Evolutionary conservation across 768 basidiomycete species (phyloP), one percentile per base, ranked within the genome.

Genomic region (Phlegmacium glaucopus): DNA sequence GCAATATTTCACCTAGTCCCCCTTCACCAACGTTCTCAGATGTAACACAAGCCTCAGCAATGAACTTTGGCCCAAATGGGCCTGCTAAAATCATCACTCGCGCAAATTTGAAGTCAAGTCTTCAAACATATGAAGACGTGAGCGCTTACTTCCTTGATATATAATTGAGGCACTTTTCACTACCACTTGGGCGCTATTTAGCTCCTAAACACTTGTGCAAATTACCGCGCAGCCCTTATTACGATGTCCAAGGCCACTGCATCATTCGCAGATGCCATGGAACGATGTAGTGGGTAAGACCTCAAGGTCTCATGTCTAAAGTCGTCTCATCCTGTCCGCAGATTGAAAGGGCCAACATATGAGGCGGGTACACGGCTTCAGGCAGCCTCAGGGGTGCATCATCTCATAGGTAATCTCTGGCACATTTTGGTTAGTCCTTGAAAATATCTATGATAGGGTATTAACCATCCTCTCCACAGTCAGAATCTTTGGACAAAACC

Each of bases 381-480:
- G 59, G 92, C 90, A 25, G 83, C 89, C 22, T 84, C 88, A 15
- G 94, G 94, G 4, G 69, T 97, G 37, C 91, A 95, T 64, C 89
- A 94, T 64, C 78, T 97, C 54, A 85, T 95, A 56, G 84, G 87
- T 42, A 95, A 94, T 62, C 90, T 94, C 55, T 93, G 90, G 79
- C 90, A 93, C 64, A 82, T 97, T 48, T 71, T 97, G 62, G 91
- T 92, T 51, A 50, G 83, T 74, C 39, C 36, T 38, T 6, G n/a
- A 2, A 8, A 48, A 45, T 39, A 37, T 45, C 34, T 9, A 29
- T 44, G 47, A 30, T 30, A 30, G 17, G 11, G 17, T 37, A 37
- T 38, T 17, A 37, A 51, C 52, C 45, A 48, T 45, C 42, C 43
- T 15, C 26, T 42, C 44, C 18, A 17, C 52, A 94, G 91, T 85